These are phyloP conservation scores for Dimocarpus longan DNA, from an alignment of 345 rosid species.

Conservation along the genomic window DNA sequence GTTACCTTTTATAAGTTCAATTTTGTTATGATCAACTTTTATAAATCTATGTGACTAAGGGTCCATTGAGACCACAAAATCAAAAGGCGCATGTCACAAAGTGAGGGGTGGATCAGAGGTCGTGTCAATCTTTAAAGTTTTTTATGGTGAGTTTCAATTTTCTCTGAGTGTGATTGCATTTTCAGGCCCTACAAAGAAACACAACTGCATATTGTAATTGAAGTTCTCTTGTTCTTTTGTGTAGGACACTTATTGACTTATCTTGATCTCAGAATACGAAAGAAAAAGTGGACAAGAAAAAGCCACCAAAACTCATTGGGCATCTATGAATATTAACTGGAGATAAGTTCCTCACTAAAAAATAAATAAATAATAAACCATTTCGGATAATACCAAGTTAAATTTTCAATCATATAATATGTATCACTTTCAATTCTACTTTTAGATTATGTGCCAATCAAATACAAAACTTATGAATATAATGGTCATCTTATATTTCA, in stretches of 20 bases:
- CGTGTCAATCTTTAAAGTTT: constrained; percentile 39
- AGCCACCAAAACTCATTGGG: constrained; percentile 28
- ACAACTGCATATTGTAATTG: constrained; percentile 28
- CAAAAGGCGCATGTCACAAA: not conserved
- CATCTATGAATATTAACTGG: constrained; percentile 10
- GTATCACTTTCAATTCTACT: no score
- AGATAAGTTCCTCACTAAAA: not conserved
- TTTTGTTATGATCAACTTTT: not conserved
- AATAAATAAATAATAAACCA: no score
- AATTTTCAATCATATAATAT: no score
- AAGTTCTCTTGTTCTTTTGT: constrained; percentile 38
- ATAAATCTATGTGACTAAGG: not conserved
- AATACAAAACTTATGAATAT: no score
- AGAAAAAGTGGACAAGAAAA: constrained; percentile 33
- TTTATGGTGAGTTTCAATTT: constrained; percentile 28
- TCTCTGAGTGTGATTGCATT: constrained; percentile 24
- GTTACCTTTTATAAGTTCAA: not conserved
- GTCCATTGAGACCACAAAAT: constrained; percentile 5
- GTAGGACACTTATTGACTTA: constrained; percentile 26
- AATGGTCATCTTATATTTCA: no score
- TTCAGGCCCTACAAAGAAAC: constrained; percentile 38
- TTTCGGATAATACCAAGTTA: no score
- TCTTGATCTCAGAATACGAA: not conserved
- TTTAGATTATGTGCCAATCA: no score
- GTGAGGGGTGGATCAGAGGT: constrained; percentile 40